Conservation (phyloP, 1,284 basidiomycete species). For the Megacollybia platyphylla region DNA sequence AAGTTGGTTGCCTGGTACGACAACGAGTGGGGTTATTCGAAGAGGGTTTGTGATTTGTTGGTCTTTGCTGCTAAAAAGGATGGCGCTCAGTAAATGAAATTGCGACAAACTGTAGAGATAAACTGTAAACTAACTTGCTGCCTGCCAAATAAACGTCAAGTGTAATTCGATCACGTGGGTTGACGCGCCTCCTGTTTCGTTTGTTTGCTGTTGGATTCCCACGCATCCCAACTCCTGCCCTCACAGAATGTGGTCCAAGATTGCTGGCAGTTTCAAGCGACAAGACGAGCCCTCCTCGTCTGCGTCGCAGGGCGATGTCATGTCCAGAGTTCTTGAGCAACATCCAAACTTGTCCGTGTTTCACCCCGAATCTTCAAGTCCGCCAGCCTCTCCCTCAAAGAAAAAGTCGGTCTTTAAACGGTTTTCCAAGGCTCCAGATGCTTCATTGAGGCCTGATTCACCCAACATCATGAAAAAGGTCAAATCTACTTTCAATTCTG, state of each 20-base stretch:
- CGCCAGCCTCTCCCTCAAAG: constrained; percentile 34
- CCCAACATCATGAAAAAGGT: constrained; percentile 39
- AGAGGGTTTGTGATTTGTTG: constrained; percentile 87
- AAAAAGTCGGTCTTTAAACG: constrained; percentile 28
- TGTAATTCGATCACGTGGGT: too few species aligned
- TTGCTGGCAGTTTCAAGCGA: constrained; percentile 39
- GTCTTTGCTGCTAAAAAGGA: constrained; percentile 75
- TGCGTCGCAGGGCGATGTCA: constrained; percentile 26
- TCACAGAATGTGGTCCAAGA: constrained; percentile 45
- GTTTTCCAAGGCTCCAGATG: constrained; percentile 19
- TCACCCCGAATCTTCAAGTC: constrained; percentile 25
- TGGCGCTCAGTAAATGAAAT: constrained; percentile 7
- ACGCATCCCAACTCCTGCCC: too few species aligned
- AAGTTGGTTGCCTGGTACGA: constrained; percentile 97
- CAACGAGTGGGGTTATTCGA: constrained; percentile 96
- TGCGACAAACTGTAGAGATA: too few species aligned
- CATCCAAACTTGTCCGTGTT: constrained; percentile 28
- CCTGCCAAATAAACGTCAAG: too few species aligned
- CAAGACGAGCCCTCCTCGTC: constrained; percentile 17
- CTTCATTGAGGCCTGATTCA: constrained; percentile 19
- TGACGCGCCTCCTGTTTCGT: too few species aligned
- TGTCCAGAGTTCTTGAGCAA: constrained; percentile 34
- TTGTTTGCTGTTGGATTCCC: too few species aligned
- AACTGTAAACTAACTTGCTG: too few species aligned
- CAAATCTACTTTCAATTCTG: constrained; percentile 31